Conservation (phyloP, 352 stramenopile genomes). For the Globisporangium emineosum region DNA sequence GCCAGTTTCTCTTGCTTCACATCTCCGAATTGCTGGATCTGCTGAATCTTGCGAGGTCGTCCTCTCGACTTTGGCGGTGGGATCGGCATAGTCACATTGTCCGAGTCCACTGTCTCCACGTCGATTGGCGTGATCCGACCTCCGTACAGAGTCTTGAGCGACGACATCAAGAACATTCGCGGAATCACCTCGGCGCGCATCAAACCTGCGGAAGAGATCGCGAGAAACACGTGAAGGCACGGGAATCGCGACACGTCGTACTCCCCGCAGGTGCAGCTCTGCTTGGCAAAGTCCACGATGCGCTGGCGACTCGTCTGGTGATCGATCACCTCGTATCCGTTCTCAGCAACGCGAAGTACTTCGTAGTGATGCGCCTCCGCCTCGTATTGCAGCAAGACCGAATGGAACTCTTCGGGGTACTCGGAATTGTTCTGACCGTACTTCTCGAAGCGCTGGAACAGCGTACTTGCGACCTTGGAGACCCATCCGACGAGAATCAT, state of each 20-base stretch:
- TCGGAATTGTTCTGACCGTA: slow-evolving; percentile 73
- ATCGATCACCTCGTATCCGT: slow-evolving; percentile 76
- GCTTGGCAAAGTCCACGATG: slow-evolving; percentile 73
- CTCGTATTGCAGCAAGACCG: slow-evolving; percentile 63
- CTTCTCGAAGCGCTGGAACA: slow-evolving; percentile 73
- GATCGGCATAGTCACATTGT: slow-evolving; percentile 56
- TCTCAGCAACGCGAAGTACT: slow-evolving; percentile 64
- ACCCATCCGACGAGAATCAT: slow-evolving; percentile 84
- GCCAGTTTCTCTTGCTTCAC: slow-evolving; percentile 69
- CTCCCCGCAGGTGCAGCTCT: slow-evolving; percentile 74
- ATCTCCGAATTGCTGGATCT: slow-evolving; percentile 75
- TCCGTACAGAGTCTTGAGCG: slow-evolving; percentile 66
- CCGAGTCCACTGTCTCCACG: slow-evolving; percentile 58
- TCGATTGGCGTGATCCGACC: slow-evolving; percentile 79
- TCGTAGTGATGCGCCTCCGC: slow-evolving; percentile 51
- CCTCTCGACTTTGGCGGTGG: slow-evolving; percentile 54
- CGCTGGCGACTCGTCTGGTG: slow-evolving; percentile 56
- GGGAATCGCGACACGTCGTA: slow-evolving; percentile 73
- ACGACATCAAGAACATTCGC: slow-evolving; percentile 78
- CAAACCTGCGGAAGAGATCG: slow-evolving; percentile 59
- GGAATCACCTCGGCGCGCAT: slow-evolving; percentile 70
- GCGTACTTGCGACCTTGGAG: slow-evolving; percentile 67
- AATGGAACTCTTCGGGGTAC: slow-evolving; percentile 74
- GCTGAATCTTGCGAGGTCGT: slow-evolving; percentile 71
- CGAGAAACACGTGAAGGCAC: slow-evolving; percentile 77